Evolutionary conservation across 306 rosid genomes (phyloP), one percentile per base, ranked within the genome.

Genomic region (Fragaria nilgerrensis): DNA sequence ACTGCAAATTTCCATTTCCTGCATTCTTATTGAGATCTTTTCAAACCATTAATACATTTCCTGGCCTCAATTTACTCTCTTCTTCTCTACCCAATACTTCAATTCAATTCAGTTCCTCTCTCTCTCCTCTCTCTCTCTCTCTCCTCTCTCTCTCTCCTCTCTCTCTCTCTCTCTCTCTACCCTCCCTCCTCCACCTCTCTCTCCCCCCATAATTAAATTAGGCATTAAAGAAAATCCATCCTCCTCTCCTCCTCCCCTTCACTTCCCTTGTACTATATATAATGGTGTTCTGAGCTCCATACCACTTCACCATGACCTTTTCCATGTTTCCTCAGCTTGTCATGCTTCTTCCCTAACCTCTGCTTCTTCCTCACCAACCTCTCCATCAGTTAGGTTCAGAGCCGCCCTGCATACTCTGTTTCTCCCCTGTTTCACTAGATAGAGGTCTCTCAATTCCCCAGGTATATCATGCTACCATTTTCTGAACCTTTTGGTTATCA

Each of bases 31-130:
- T 87, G 92, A 79, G 87, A 85, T 90, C 85, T 92, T 87, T 86
- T 81, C 89, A 74, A 32, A 83, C 90, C 72, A 88, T 90, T 87
- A 92, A 90, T 90, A 84, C 96, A 80, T 90, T 89, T 92, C 87
- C 88, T 86, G 89, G 78, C 89, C 87, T 83, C 93, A 92, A 88
- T 87, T 85, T 90, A 90, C 89, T 87, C 86, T 85, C 92, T 90
- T 86, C 90, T 92, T 92, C 96, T 92, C 93, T 78, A 87, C 90
- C 89, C 87, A 73, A 78, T 70, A 76, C 88, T 84, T 88, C 85
- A 84, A 84, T 82, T 85, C 75, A 78, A 44, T 75, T 68, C 82
- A 61, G 75, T 61, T 47, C 45, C 59, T 23, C 9, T 87, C 82
- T 29, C 74, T 82, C 80, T 75, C 6, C 90, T 85, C 88, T 83